Evolutionary conservation across 345 rosid genomes (phyloP).

Genomic region (Hibiscus syriacus): DNA sequence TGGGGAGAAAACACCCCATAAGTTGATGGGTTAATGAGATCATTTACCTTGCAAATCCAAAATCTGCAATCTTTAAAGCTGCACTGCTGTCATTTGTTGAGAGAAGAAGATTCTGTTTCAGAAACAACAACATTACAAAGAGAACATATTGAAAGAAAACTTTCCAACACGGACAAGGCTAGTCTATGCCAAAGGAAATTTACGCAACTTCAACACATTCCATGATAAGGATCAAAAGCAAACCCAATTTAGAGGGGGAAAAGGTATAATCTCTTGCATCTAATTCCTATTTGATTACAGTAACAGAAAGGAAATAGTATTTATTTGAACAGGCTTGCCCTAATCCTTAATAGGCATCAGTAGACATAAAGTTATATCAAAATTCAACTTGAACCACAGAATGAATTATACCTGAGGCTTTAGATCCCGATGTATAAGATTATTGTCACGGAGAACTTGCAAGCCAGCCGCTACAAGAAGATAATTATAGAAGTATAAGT

Average conservation of each 20-base stretch:
- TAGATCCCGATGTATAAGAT: too few species aligned
- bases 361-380: background rate
- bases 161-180: constrained; percentile 8
- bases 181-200: background rate
- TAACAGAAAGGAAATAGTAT: background rate
- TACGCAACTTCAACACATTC: background rate
- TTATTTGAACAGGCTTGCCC: background rate
- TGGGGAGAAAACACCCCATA: background rate
- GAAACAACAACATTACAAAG: constrained; percentile 31
- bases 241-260: background rate
- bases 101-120: constrained; percentile 85
- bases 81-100: constrained; percentile 45
- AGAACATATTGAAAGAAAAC: constrained; percentile 2
- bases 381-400: background rate
- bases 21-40: background rate
- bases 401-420: constrained; percentile 75
- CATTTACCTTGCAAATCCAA: constrained; percentile 95
- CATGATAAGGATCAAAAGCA: constrained; percentile 4
- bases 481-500: background rate
- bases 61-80: too few species aligned
- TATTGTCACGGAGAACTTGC: too few species aligned
- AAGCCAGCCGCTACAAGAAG: constrained; percentile 58
- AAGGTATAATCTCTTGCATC: background rate
- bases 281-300: too few species aligned
- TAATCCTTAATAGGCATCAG: background rate